Conservation (phyloP, 1,284 basidiomycete genomes). For the Trichosporon sp. region DNA sequence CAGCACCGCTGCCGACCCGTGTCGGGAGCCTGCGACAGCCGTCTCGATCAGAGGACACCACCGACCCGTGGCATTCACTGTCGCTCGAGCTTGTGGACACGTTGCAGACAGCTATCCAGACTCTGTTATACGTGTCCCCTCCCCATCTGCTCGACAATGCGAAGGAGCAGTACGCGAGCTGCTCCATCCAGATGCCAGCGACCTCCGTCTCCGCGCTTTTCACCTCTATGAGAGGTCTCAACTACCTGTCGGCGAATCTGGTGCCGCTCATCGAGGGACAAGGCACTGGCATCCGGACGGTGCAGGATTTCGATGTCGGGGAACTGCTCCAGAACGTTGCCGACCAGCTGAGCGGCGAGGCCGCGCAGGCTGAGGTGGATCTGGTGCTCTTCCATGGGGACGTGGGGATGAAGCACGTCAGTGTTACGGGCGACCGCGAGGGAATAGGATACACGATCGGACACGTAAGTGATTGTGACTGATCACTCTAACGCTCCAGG, state of each 20-base stretch:
- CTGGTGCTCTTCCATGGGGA: slow-evolving; percentile 83
- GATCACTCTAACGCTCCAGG: slow-evolving; percentile 51
- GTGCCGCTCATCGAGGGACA: slow-evolving; percentile 32
- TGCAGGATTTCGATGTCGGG: slow-evolving; percentile 59
- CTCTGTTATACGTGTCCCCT: slow-evolving; percentile 77
- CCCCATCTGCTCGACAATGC: slow-evolving; percentile 83
- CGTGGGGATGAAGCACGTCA: slow-evolving; percentile 73
- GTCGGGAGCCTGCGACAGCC: slow-evolving; percentile 34
- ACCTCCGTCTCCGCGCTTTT: slow-evolving; percentile 81
- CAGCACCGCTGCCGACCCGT: slow-evolving; percentile 34
- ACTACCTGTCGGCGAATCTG: slow-evolving; percentile 77
- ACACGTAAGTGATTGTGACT: slow-evolving; percentile 60
- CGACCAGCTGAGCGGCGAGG: slow-evolving; percentile 75
- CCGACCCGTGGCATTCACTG: slow-evolving; percentile 26
- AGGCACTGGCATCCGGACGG: background rate
- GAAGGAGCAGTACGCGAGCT: slow-evolving; percentile 84
- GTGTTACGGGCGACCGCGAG: slow-evolving; percentile 76
- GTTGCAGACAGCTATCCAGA: slow-evolving; percentile 80
- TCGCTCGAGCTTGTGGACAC: slow-evolving; percentile 76
- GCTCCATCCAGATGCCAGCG: slow-evolving; percentile 74
- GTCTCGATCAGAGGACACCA: slow-evolving; percentile 9
- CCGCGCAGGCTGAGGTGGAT: slow-evolving; percentile 77
- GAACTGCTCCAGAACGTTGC: slow-evolving; percentile 70
- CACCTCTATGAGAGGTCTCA: slow-evolving; percentile 82
- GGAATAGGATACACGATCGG: slow-evolving; percentile 72